A percentile compares a stretch with the other conserved stretches of the same genome.
These are phyloP conservation scores for Xylaria sp. DNA, from an alignment of 2,329 filamentous ascomycete species.

Conservation along the genomic window DNA sequence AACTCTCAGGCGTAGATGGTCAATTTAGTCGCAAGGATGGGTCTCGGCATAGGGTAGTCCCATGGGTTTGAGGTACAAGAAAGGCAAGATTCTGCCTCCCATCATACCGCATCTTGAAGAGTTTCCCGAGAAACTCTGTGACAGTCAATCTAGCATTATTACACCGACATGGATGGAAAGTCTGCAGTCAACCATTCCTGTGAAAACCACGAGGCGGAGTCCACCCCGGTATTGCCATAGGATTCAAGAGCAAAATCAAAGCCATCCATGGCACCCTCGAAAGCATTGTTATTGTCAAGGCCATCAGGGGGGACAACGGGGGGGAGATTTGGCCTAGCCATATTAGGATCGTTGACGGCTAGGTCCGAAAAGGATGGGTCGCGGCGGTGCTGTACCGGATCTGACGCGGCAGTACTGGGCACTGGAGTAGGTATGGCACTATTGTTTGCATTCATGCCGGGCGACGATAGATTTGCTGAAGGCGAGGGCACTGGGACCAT, in stretches of 20 bases:
- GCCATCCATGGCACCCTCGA: constrained; percentile 61
- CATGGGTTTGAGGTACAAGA: no score
- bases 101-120: no score
- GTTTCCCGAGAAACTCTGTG: no score
- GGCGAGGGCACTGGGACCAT: constrained; percentile 48
- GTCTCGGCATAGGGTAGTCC: no score
- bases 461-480: constrained; percentile 44
- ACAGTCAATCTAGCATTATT: not conserved
- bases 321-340: constrained; percentile 48
- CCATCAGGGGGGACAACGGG: constrained; percentile 52
- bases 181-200: constrained; percentile 50
- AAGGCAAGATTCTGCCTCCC: no score
- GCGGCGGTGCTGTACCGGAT: constrained; percentile 39
- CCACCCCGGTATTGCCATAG: constrained; percentile 54
- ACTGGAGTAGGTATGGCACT: constrained; percentile 45
- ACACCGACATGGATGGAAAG: constrained; percentile 48
- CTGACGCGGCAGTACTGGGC: constrained; percentile 38
- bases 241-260: constrained; percentile 59
- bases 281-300: constrained; percentile 62
- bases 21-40: no score
- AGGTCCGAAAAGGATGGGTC: constrained; percentile 45
- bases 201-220: constrained; percentile 50
- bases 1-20: no score
- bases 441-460: constrained; percentile 36
- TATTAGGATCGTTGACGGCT: constrained; percentile 44